phyloP scores from a whole-genome alignment of 2,329 filamentous ascomycete species.

The Clonostachys chloroleuca region DNA sequence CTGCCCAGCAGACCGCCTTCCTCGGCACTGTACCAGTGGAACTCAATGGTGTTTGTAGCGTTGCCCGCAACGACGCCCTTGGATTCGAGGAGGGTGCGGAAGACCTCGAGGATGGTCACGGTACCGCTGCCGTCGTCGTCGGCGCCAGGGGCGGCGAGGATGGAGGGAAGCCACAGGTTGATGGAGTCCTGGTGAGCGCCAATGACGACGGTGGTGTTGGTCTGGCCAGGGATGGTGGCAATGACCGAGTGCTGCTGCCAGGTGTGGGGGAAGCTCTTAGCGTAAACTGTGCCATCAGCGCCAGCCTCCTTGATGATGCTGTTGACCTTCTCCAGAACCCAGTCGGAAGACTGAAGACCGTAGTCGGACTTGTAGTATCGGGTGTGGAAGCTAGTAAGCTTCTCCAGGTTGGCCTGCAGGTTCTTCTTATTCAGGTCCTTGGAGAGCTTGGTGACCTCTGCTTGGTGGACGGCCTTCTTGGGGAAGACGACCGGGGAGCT shows the following conservation, averaged over 20 bases:
- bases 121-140: constrained; percentile 93
- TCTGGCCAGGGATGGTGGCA: constrained; percentile 82
- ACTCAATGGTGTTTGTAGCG: constrained; percentile 83
- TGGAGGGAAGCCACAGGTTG: constrained; percentile 82
- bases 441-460: constrained; percentile 63
- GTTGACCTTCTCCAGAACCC: constrained; percentile 75
- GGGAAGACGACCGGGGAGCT: constrained; percentile 55
- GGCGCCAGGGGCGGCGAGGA: constrained; percentile 84
- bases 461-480: constrained; percentile 57
- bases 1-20: constrained; percentile 84
- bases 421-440: constrained; percentile 67
- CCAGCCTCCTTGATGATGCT: constrained; percentile 67
- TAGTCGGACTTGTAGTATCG: constrained; percentile 77
- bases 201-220: constrained; percentile 78
- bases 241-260: constrained; percentile 94
- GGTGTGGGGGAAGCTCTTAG: constrained; percentile 70
- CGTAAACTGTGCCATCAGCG: constrained; percentile 63
- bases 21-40: constrained; percentile 94
- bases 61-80: constrained; percentile 66
- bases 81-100: constrained; percentile 75
- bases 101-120: constrained; percentile 89
- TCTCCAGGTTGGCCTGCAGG: constrained; percentile 75
- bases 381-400: constrained; percentile 74
- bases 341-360: constrained; percentile 80
- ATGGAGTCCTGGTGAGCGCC: constrained; percentile 95